phyloP scores from a whole-genome alignment of 2,329 filamentous ascomycete species.

The Fusarium sp. region DNA sequence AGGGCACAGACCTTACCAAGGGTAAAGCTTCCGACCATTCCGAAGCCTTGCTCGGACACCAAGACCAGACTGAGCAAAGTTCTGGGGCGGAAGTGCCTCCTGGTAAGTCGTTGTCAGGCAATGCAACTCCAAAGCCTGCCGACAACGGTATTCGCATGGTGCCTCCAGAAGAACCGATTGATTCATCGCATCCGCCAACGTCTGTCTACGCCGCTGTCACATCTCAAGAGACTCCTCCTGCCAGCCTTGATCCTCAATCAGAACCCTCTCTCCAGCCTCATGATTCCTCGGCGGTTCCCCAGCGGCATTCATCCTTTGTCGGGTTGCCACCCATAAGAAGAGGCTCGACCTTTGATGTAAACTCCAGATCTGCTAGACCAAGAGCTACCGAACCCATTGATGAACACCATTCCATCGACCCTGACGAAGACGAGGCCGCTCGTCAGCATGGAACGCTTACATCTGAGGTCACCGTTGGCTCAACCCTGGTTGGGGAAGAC shows the following conservation, averaged over 20 bases:
- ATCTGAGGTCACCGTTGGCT: conserved; percentile 35
- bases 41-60: conserved; percentile 13
- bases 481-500: conserved; percentile 36
- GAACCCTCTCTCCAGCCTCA: conserved; percentile 8
- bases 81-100: conserved; percentile 10
- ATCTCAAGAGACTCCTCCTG: neutral
- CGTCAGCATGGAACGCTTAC: conserved; percentile 38
- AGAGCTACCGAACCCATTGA: conserved; percentile 51
- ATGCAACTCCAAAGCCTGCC: conserved; percentile 25
- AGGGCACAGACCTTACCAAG: conserved; percentile 26
- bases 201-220: conserved; percentile 10
- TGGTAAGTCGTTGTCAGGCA: conserved; percentile 22
- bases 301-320: conserved; percentile 63
- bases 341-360: conserved; percentile 65
- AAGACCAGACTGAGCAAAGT: conserved; percentile 8
- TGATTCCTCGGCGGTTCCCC: conserved; percentile 45
- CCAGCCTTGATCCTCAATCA: conserved; percentile 23
- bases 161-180: conserved; percentile 26
- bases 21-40: conserved; percentile 25
- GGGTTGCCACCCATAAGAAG: conserved; percentile 69
- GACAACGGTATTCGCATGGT: conserved; percentile 40
- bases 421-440: conserved; percentile 41
- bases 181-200: conserved; percentile 16
- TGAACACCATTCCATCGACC: conserved; percentile 49
- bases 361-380: conserved; percentile 47